Evolutionary conservation across 2,329 filamentous ascomycete species (phyloP), one percentile per base, ranked within the genome.

Genomic region (Fusarium caatingaense): DNA sequence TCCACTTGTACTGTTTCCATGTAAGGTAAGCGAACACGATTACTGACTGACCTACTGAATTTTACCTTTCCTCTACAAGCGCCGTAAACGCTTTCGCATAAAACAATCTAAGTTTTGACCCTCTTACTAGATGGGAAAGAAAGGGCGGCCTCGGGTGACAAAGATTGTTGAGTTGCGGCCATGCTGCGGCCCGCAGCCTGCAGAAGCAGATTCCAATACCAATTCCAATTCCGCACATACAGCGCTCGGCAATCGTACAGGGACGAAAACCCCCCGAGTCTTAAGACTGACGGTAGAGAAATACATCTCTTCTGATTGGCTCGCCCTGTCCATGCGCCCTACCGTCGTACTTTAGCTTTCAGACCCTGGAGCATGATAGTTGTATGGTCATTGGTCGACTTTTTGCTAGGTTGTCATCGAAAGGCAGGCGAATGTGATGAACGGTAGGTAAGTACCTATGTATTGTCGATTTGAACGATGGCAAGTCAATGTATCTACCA

Each of bases 251-350:
- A 44, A 37, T 40, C 41, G 55, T 49, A 46, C 55, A 61, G 48
- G 55, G 56, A 23, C 37, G 47, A 63, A 69, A 65, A 44, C 60
- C 44, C 56, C 53, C 64, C 68, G 68, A 71, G 64, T 69, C 68
- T 61, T 59, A 61, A 51, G 60, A 49, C 68, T 64, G 47, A 23
- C 27, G 20, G 60, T 57, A 60, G 60, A 62, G 63, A 72, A 74
- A 74, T 74, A 74, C 68, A 58, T 66, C 25, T 30, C 28, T 40
- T 25, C 18, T 61, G 37, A 74, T 74, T 74, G 72, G 72, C 13
- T 21, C 21, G 32, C 23, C 16, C 18, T 51, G 45, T 37, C 27
- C 13, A 42, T 42, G 34, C 23, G 41, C 23, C 16, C 27, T 53
- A 25, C 34, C 25, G 21, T 53, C 21, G 41, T 51, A 44, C 49